Evolutionary conservation across 164 flowering plant genomes (phyloP).

Genomic region (Macadamia integrifolia): DNA sequence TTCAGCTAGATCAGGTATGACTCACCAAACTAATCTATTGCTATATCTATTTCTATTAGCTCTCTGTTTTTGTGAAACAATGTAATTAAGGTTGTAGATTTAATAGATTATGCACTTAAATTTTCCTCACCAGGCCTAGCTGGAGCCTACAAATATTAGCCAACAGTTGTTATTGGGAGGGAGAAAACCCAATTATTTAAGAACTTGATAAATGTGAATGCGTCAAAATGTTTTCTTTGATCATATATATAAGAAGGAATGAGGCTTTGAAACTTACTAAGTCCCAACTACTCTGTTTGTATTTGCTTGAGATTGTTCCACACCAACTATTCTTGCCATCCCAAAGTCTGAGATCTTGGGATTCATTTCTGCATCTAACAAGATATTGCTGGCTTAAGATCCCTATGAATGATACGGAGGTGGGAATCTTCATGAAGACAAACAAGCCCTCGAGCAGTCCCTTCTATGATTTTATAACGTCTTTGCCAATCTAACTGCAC

Average conservation of each 20-base stretch:
- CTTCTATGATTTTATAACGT: slow-evolving; percentile 20
- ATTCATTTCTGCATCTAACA: slow-evolving; percentile 26
- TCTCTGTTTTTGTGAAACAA: no score
- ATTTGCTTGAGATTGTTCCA: slow-evolving; percentile 28
- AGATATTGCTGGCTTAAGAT: slow-evolving; percentile 23
- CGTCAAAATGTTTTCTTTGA: no score
- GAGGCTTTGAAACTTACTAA: slow-evolving; percentile 24
- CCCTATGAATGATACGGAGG: slow-evolving; percentile 21
- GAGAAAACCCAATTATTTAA: no score
- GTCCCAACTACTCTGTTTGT: slow-evolving; percentile 37
- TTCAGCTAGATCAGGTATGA: no score
- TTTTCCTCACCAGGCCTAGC: no score
- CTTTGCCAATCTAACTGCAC: slow-evolving; percentile 17
- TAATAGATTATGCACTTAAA: no score
- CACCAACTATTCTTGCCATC: slow-evolving; percentile 30
- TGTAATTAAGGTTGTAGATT: no score
- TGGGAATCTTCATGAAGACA: slow-evolving; percentile 29
- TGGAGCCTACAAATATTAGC: no score
- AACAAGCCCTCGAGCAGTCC: slow-evolving; percentile 23
- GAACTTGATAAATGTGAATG: not conserved
- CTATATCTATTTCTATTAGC: no score
- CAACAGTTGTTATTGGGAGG: no score
- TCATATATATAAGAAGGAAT: no score
- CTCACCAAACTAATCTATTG: no score
- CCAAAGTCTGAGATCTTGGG: slow-evolving; percentile 48